Percentiles rank a stretch among this genome's conserved stretches.
Evolutionary conservation across 192 early-diverging fungal genomes (phyloP).

Genomic region (Coemansia sp.): DNA sequence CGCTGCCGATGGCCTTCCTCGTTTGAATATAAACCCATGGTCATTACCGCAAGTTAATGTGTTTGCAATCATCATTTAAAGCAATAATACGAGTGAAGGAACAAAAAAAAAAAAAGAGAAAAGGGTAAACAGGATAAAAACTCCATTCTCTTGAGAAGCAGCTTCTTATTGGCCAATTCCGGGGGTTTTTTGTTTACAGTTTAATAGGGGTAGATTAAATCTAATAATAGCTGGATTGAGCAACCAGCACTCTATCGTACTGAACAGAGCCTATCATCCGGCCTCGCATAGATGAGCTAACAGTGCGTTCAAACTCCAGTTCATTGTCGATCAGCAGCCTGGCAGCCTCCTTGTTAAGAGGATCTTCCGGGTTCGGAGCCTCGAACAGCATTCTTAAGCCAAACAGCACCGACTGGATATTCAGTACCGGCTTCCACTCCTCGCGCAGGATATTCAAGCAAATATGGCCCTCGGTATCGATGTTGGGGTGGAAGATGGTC

Average conservation of each 20-base stretch:
- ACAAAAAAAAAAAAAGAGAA: not conserved
- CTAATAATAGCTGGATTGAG: too few species aligned
- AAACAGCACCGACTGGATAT: slow-evolving; percentile 85
- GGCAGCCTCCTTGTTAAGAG: slow-evolving; percentile 96
- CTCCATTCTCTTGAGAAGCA: too few species aligned
- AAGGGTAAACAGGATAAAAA: too few species aligned
- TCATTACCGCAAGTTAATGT: slow-evolving; percentile 31
- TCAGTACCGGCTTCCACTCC: slow-evolving; percentile 99
- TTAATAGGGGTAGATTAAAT: too few species aligned
- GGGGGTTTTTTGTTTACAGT: too few species aligned
- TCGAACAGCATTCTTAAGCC: slow-evolving; percentile 89
- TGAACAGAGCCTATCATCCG: slow-evolving; percentile 62
- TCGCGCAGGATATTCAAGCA: slow-evolving; percentile 96
- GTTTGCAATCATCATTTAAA: not conserved
- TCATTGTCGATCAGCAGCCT: slow-evolving; percentile 71
- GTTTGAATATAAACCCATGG: slow-evolving; percentile 48
- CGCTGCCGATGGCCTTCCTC: slow-evolving; percentile 6
- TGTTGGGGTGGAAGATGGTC: slow-evolving; percentile 97
- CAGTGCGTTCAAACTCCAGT: slow-evolving; percentile 70
- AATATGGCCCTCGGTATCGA: slow-evolving; percentile 93
- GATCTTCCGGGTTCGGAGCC: slow-evolving; percentile 95
- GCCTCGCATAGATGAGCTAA: slow-evolving; percentile 74
- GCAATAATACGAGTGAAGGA: slow-evolving; percentile 4
- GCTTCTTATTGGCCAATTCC: too few species aligned
- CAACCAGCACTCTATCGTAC: slow-evolving; percentile 65